A percentile compares a stretch with the other conserved stretches of the same genome.
These are phyloP conservation scores for Setaria italica DNA, from an alignment of 202 grass and related monocot species.

Conservation along the genomic window DNA sequence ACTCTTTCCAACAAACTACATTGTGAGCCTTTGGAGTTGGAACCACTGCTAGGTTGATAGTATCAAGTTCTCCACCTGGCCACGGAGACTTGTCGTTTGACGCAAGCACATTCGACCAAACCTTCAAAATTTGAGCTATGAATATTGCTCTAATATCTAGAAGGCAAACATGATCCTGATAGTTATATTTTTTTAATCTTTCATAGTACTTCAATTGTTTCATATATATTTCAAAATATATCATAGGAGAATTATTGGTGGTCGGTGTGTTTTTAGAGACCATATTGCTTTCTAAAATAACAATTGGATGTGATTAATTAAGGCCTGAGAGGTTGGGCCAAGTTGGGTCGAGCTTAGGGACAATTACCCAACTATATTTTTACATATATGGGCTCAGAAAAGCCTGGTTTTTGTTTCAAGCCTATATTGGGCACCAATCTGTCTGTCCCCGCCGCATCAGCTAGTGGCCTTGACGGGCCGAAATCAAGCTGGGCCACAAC, in stretches of 20 bases:
- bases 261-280: too few relatives aligned
- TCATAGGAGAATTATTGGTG: too few relatives aligned
- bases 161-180: neutral
- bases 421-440: too few relatives aligned
- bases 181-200: neutral
- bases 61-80: neutral
- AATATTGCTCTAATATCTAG: neutral
- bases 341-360: too few relatives aligned
- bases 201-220: neutral
- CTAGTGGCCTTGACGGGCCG: neutral
- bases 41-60: neutral
- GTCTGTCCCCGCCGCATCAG: too few relatives aligned
- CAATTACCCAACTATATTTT: too few relatives aligned
- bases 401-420: too few relatives aligned
- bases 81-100: neutral
- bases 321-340: too few relatives aligned
- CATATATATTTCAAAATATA: too few relatives aligned
- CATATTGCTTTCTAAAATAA: too few relatives aligned
- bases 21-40: neutral
- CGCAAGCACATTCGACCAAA: neutral
- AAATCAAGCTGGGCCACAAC: neutral
- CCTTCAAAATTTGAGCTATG: neutral
- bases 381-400: too few relatives aligned
- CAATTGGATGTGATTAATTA: too few relatives aligned
- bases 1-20: neutral